Evolutionary conservation across 148 eudicot species (phyloP), one percentile per base, ranked within the genome.

Genomic region (Cornus florida): DNA sequence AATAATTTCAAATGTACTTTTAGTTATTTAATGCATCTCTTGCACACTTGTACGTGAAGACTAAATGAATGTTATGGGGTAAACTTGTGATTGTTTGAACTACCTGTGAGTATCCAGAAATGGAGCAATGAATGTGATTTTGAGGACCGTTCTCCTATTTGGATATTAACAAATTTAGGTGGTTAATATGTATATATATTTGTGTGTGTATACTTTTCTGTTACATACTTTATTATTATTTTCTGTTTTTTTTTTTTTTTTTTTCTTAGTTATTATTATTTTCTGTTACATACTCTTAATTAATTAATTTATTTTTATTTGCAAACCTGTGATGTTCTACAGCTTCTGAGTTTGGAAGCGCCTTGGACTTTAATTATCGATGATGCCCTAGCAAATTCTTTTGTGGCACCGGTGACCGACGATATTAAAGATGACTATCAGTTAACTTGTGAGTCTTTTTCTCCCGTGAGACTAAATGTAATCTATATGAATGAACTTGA

Each of bases 381-480:
- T 82, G 98, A 96, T 82, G 93, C 98, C n/a, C 83, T 94, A 74
- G 91, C 95, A 60, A 94, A 96, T 83, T 96, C 99, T 62, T 96
- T 96, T 78, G 78, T 96, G 62, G 94, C 99, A 46, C 98, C 99
- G 0, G 90, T 83, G 50, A 92, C 97, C 50, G 97, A 97, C 70
- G 91, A 92, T 79, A 80, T 97, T 33, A 87, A 87, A 72, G 93
- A 87, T 69, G 99, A 96, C 83, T 23, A 78, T 65, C 98, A 91
- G 86, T 84, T 95, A 75, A 83, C 82, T 14, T 88, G 98, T 94
- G 77, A 94, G 98, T 86, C 39, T 50, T 39, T 67, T 39, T 67
- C 64, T 60, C 66, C 77, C 72, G 60, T 60, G 46, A 31, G 41
- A 24, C 14, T 35, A 38, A 64, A 17, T 78, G 22, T 62, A 43